Base-by-base conservation (phyloP, 345 rosid genomes). In the Moricandia arvensis region DNA sequence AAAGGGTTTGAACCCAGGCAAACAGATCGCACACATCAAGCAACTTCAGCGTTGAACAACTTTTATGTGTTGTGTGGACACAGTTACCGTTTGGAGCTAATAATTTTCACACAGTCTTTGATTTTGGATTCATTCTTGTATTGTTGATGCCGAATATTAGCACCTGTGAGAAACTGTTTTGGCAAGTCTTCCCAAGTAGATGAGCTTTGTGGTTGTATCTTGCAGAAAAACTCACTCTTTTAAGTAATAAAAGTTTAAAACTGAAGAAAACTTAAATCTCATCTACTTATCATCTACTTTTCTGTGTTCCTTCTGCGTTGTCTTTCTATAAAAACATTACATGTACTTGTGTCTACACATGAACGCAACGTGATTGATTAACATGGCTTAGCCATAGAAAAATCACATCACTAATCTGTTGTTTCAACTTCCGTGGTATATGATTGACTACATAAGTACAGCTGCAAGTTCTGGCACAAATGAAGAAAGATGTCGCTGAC, bases 1-100 rank as follows among this genome's bases (percentile, higher is more conserved):
- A 29, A 96, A 96, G 80, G 99, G 99, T 11, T 81, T 96, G 87
- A 96, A 91, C 74, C 99, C 99, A 37, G 99, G 97, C 35, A 90
- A 90, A 82, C 89, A 96, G 88, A 96, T 96, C 68, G 18, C 47
- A 55, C 81, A 90, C 72, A 93, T 96, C 88, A 96, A 96, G 84
- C 82, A 82, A 53, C 97, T 93, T 73, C 85, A 90, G 78, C 82
- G 51, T 34, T 77, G 17, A 77, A 31, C n/a, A n/a, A n/a, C n/a
- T n/a, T n/a, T n/a, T n/a, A n/a, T n/a, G 38, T 51, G 12, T 54
- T 60, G 33, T 5, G 38, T 5, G 1, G 60, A 21, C 27, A 6
- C 5, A 3, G 8, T 51, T 43, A 59, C 18, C 6, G 2, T 66
- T 73, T 62, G 64, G 73, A 79, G 81, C 78, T 79, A 73, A 62